These are phyloP conservation scores for Williopsis jadinii DNA, from an alignment of 1,139 yeast species.

Conservation along the genomic window DNA sequence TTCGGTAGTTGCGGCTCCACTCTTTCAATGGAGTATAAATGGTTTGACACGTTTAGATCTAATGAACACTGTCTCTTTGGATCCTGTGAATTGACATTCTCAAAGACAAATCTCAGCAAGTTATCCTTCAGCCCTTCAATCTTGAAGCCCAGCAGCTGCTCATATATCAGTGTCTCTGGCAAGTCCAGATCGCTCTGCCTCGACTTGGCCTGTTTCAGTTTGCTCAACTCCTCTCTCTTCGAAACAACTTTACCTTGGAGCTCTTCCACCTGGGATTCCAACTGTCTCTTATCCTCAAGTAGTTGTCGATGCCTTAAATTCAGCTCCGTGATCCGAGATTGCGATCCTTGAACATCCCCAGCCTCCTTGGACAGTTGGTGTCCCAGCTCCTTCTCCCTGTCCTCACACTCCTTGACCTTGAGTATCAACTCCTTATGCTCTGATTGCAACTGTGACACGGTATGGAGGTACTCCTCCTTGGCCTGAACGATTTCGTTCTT, in stretches of 20 bases:
- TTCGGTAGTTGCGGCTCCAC: constrained; percentile 30
- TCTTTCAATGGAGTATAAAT: constrained; percentile 27
- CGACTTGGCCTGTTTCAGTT: constrained; percentile 25
- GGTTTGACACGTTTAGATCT: constrained; percentile 33
- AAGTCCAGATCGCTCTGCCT: constrained; percentile 33
- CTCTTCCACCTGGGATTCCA: constrained; percentile 21
- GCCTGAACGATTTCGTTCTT: constrained; percentile 18
- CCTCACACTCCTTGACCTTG: constrained; percentile 15
- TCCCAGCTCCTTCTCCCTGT: constrained; percentile 21
- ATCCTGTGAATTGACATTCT: constrained; percentile 36
- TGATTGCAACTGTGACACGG: constrained; percentile 14
- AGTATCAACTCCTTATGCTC: constrained; percentile 23
- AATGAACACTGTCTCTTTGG: constrained; percentile 33
- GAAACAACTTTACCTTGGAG: constrained; percentile 27
- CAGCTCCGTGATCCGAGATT: constrained; percentile 16
- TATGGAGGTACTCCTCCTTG: constrained; percentile 19
- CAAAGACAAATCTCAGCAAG: constrained; percentile 33
- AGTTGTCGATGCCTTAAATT: constrained; percentile 14
- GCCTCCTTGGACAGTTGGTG: constrained; percentile 16
- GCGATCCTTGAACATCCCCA: constrained; percentile 16
- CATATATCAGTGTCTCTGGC: constrained; percentile 31
- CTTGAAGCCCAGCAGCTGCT: constrained; percentile 38
- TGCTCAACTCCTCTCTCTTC: constrained; percentile 23
- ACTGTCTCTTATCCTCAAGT: constrained; percentile 20
- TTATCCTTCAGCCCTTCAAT: constrained; percentile 36